Conservation (phyloP, 2,329 filamentous ascomycete genomes). For the Pezicula rhizophila region DNA sequence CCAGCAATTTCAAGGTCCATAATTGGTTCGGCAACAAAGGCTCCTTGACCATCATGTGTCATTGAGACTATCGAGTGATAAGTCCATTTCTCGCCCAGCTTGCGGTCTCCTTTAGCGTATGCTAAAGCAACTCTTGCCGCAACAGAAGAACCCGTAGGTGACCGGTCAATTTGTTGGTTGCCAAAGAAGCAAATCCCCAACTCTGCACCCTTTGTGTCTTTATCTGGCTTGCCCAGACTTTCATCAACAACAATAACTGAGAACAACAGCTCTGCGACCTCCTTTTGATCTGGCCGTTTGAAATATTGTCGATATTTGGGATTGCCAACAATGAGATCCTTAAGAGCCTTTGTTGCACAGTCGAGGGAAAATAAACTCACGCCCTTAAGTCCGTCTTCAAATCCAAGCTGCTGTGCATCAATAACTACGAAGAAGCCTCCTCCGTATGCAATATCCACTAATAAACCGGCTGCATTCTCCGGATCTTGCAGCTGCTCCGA, state of each 20-base stretch:
- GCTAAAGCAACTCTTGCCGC: conserved; percentile 3
- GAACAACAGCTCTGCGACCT: background rate
- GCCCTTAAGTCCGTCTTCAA: background rate
- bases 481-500: background rate
- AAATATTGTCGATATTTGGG: background rate
- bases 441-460: background rate
- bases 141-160: conserved; percentile 1
- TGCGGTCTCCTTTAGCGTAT: background rate
- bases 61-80: conserved; percentile 4
- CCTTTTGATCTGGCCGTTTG: background rate
- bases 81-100: background rate
- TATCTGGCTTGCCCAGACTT: background rate
- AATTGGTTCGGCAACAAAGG: background rate
- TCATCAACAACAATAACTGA: background rate
- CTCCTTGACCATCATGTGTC: background rate
- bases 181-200: background rate
- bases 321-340: background rate
- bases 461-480: background rate
- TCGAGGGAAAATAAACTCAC: background rate
- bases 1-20: background rate
- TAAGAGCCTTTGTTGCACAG: background rate
- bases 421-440: background rate
- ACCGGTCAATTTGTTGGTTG: conserved; percentile 2
- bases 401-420: background rate
- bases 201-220: background rate